These are phyloP conservation scores for Trichophyton schoenleinii DNA, from an alignment of 2,329 filamentous ascomycete species.

Conservation along the genomic window DNA sequence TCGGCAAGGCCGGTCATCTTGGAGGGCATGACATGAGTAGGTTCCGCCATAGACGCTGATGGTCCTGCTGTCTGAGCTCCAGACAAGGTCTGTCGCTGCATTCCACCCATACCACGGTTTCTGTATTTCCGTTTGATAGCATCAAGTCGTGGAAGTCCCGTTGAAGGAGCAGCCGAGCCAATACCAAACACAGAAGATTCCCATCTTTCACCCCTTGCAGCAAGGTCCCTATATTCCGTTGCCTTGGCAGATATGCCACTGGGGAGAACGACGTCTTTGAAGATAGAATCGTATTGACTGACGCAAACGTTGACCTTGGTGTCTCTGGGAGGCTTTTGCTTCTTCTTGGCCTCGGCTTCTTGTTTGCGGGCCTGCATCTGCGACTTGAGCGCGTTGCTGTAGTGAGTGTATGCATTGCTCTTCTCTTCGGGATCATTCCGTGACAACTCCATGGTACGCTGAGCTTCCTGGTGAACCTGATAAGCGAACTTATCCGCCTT, in stretches of 20 bases:
- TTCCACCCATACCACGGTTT: neutral
- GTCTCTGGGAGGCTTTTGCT: constrained; percentile 40
- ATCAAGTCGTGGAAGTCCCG: constrained; percentile 50
- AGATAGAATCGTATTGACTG: constrained; percentile 81
- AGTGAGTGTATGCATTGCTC: constrained; percentile 76
- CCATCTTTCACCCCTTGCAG: constrained; percentile 82
- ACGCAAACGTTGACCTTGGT: constrained; percentile 72
- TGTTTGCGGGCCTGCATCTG: constrained; percentile 62
- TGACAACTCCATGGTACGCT: constrained; percentile 55
- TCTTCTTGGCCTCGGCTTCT: constrained; percentile 61
- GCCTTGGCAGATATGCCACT: constrained; percentile 87
- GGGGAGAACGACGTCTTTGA: constrained; percentile 75
- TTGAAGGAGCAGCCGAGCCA: constrained; percentile 61
- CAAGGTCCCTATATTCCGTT: constrained; percentile 81
- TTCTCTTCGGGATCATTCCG: constrained; percentile 58
- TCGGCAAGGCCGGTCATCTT: neutral
- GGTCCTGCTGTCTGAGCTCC: neutral
- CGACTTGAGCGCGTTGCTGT: constrained; percentile 62
- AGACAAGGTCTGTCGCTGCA: neutral
- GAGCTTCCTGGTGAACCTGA: constrained; percentile 70
- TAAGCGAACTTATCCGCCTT: constrained; percentile 61
- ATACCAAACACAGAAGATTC: constrained; percentile 88
- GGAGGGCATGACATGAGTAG: neutral
- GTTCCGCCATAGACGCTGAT: neutral
- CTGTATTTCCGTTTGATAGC: constrained; percentile 44